Evolutionary conservation across 306 rosid species (phyloP).

Genomic region (Quercus engelmannii): DNA sequence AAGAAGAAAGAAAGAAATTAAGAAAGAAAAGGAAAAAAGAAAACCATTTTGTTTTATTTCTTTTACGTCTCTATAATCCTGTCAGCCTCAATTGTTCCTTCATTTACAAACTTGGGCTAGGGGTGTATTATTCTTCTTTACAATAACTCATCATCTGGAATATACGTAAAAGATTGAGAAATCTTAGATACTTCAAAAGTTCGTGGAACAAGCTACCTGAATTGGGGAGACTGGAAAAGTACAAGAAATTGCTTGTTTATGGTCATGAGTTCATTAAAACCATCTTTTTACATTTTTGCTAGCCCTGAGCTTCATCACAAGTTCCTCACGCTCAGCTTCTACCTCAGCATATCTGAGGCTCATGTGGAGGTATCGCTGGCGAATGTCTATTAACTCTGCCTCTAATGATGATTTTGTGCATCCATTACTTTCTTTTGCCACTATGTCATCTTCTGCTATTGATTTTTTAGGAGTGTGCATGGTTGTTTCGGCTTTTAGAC

Average conservation of each 20-base stretch:
- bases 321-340: slow-evolving; percentile 88
- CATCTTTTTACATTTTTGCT: slow-evolving; percentile 57
- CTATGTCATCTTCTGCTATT: slow-evolving; percentile 44
- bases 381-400: slow-evolving; percentile 76
- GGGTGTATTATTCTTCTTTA: slow-evolving; percentile 19
- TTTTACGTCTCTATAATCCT: not conserved
- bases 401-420: slow-evolving; percentile 64
- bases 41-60: not conserved
- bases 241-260: slow-evolving; percentile 3
- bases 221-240: slow-evolving; percentile 22
- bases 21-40: not conserved
- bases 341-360: slow-evolving; percentile 95
- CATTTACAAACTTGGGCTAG: slow-evolving; percentile 35
- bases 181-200: slow-evolving; percentile 23
- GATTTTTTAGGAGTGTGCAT: slow-evolving; percentile 37
- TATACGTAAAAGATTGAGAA: slow-evolving; percentile 25
- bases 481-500: slow-evolving; percentile 9
- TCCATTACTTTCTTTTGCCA: slow-evolving; percentile 55
- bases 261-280: slow-evolving; percentile 40
- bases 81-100: slow-evolving; percentile 24
- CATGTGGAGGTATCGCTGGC: slow-evolving; percentile 77
- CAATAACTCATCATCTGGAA: slow-evolving; percentile 16
- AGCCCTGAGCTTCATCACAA: slow-evolving; percentile 77
- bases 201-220: slow-evolving; percentile 32
- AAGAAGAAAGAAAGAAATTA: no score